A percentile compares a stretch with the other conserved stretches of the same genome.
Conservation (phyloP, 176 grass and related monocot species). For the Zea mays region Zm-B73-REFERENCE-NAM-5.0 NC_050096.1:68565001-68565500, state of each 20-base stretch:
- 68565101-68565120: conserved; percentile 7
- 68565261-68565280: conserved; percentile 28
- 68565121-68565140: background rate
- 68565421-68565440: conserved; percentile 26
- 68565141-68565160: conserved; percentile 1
- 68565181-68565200: conserved; percentile 23
- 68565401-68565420: conserved; percentile 20
- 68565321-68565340: background rate
- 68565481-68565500: conserved; percentile 20
- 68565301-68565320: conserved; percentile 7
- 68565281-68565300: conserved; percentile 7
- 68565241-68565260: conserved; percentile 24
- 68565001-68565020: conserved; percentile 1
- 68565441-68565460: conserved; percentile 28
- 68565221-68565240: conserved; percentile 21
- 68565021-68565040: conserved; percentile 1
- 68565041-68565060: background rate
- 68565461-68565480: conserved; percentile 24
- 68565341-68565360: background rate
- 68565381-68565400: conserved; percentile 31
- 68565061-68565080: conserved; percentile 9
- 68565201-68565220: background rate
- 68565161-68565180: background rate
- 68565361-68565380: conserved; percentile 39
- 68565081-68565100: background rate